Conservation (phyloP, 371 early-diverging fungal genomes). For the Mortierella sp. region DNA sequence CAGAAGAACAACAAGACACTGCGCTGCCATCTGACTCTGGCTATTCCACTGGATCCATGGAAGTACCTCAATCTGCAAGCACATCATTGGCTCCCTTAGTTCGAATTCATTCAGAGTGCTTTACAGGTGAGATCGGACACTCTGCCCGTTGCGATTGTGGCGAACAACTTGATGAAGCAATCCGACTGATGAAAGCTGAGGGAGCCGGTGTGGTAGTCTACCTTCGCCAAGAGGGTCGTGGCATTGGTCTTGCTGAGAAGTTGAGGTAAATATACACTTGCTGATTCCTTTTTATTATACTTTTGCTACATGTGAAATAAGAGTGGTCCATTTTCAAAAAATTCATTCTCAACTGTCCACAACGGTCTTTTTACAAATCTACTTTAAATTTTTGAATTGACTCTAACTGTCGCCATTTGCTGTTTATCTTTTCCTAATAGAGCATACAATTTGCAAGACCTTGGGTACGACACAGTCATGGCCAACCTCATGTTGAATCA, state of each 20-base stretch:
- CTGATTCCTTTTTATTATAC: not conserved
- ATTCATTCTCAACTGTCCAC: not conserved
- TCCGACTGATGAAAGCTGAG: conserved; percentile 87
- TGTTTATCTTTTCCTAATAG: conserved; percentile 56
- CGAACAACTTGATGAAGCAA: conserved; percentile 93
- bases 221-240: conserved; percentile 96
- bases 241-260: conserved; percentile 94
- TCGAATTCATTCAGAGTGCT: conserved; percentile 97
- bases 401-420: not conserved
- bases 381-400: too few species aligned
- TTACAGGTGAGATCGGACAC: conserved; percentile 95
- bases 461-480: conserved; percentile 95
- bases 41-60: conserved; percentile 14
- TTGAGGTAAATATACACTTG: conserved; percentile 82
- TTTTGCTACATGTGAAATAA: not conserved
- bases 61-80: not conserved
- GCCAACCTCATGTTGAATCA: conserved; percentile 93
- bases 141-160: conserved; percentile 97
- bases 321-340: not conserved
- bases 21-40: not conserved
- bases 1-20: conserved; percentile 25
- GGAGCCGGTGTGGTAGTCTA: conserved; percentile 94
- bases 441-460: conserved; percentile 97
- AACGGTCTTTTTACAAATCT: too few species aligned
- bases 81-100: conserved; percentile 73